phyloP scores from a whole-genome alignment of 108 stramenopile species.

The Nitzschia sp. region DNA sequence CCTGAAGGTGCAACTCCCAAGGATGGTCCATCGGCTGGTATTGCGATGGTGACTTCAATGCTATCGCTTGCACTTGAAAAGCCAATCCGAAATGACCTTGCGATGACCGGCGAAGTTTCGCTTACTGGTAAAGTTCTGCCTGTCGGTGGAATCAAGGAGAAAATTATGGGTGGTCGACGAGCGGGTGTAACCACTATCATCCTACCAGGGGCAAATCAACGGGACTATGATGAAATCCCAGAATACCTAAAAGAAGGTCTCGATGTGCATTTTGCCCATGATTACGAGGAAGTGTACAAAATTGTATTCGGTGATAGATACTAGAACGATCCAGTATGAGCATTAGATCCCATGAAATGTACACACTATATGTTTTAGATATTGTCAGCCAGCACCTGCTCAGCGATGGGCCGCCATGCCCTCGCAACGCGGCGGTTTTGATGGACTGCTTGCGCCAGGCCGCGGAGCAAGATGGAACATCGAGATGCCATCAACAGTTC shows the following conservation, averaged over 20 bases:
- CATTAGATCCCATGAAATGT: neutral
- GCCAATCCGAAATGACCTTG: slow-evolving; percentile 91
- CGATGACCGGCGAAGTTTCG: slow-evolving; percentile 96
- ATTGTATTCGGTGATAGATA: slow-evolving; percentile 68
- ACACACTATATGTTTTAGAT: slow-evolving; percentile 1
- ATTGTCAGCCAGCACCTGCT: slow-evolving; percentile 60
- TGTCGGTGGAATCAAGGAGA: slow-evolving; percentile 99
- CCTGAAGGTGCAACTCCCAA: slow-evolving; percentile 99
- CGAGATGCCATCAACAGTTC: slow-evolving; percentile 75
- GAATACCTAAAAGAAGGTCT: slow-evolving; percentile 95
- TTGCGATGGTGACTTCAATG: slow-evolving; percentile 97
- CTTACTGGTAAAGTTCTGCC: slow-evolving; percentile 96
- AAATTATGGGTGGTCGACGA: slow-evolving; percentile 96
- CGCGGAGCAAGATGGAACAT: slow-evolving; percentile 67
- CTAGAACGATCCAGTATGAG: neutral
- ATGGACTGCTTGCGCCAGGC: slow-evolving; percentile 73
- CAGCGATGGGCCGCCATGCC: slow-evolving; percentile 76
- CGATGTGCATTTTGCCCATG: slow-evolving; percentile 91
- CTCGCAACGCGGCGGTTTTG: slow-evolving; percentile 69
- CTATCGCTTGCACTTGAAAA: slow-evolving; percentile 86
- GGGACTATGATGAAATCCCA: slow-evolving; percentile 96
- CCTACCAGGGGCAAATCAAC: slow-evolving; percentile 87
- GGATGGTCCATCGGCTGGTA: slow-evolving; percentile 97
- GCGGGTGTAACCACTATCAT: slow-evolving; percentile 89
- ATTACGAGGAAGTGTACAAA: slow-evolving; percentile 87